Evolutionary conservation across 2,329 filamentous ascomycete species (phyloP), one percentile per base, ranked within the genome.

Genomic region (Alternaria solani): DNA sequence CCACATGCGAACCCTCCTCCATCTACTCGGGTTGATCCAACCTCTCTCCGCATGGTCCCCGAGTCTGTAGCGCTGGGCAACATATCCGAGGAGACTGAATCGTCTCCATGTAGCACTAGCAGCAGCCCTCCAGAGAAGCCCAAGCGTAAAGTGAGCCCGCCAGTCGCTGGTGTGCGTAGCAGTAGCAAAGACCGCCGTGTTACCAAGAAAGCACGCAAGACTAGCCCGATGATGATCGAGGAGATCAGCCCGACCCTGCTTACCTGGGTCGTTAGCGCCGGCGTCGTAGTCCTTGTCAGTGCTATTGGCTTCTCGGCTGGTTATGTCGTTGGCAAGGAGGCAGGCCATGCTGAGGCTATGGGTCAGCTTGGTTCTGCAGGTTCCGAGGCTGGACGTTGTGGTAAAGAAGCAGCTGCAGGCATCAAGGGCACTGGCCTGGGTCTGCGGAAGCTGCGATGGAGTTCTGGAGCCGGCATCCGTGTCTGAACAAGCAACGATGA

Each of bases 251-350:
- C 87, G 0, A 89, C 87, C 0, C 78, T 89, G 8, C 83, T 89
- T 66, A 89, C 87, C 0, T 90, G 88, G 88, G 85, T 89, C 5
- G 84, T 89, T 47, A 87, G 86, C 49, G 88, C 88, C 0, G 87
- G 88, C 2, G 87, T 89, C 18, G 86, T 89, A 2, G 86, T 89
- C 2, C 81, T 89, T 0, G 84, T 89, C 56, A 87, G 85, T 16
- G 88, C 87, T 2, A 83, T 89, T 62, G 88, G 86, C 67, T 90
- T 89, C 73, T 86, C 86, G 1, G 87, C 88, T 4, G 88, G 88
- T 1, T 89, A 89, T 68, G 84, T 85, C 14, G 81, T 88, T 14
- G 88, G 88, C 11, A 83, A 83, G 55, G 87, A 89, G 64, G 82
- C 86, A 5, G 86, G 86, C 1, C 80, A 82, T 52, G 77, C 83